Evolutionary conservation across 1,284 basidiomycete species (phyloP).

Genomic region (Laetiporus sulphureus): DNA sequence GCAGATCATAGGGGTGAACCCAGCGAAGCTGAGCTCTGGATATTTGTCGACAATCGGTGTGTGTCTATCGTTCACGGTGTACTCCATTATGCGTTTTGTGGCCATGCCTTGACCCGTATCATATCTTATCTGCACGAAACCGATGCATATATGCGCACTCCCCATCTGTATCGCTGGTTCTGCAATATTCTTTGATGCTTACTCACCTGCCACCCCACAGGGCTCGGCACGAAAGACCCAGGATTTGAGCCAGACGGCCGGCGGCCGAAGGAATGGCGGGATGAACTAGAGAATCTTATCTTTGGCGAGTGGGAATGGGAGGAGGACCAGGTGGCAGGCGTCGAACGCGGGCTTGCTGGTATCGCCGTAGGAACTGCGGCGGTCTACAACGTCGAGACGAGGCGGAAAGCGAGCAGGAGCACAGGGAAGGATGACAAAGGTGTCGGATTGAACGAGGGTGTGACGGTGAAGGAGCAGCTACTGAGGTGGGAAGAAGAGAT

Average conservation of each 20-base stretch:
- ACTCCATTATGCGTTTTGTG: no score
- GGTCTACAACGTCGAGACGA: constrained; percentile 26
- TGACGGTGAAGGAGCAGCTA: constrained; percentile 43
- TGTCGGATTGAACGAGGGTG: constrained; percentile 18
- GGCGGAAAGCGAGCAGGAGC: constrained; percentile 25
- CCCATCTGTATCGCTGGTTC: no score
- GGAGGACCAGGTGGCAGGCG: constrained; percentile 45
- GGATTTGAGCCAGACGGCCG: constrained; percentile 40
- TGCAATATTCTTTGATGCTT: no score
- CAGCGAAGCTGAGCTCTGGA: constrained; percentile 20
- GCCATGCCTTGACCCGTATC: no score
- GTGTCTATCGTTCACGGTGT: no score
- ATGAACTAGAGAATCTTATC: constrained; percentile 50
- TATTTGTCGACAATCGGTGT: constrained; percentile 21
- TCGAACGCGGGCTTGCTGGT: constrained; percentile 15
- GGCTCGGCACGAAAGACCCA: constrained; percentile 29
- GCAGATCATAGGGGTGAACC: constrained; percentile 38
- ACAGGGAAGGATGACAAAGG: constrained; percentile 17
- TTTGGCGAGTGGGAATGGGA: constrained; percentile 65
- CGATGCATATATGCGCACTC: no score
- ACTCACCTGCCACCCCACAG: constrained; percentile 27
- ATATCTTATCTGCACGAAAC: neutral
- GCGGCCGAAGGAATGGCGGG: constrained; percentile 40
- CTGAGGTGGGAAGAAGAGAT: constrained; percentile 45
- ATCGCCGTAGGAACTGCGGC: constrained; percentile 14